phyloP scores from a whole-genome alignment of 2,329 filamentous ascomycete species.

The Xylogone sp. region DNA sequence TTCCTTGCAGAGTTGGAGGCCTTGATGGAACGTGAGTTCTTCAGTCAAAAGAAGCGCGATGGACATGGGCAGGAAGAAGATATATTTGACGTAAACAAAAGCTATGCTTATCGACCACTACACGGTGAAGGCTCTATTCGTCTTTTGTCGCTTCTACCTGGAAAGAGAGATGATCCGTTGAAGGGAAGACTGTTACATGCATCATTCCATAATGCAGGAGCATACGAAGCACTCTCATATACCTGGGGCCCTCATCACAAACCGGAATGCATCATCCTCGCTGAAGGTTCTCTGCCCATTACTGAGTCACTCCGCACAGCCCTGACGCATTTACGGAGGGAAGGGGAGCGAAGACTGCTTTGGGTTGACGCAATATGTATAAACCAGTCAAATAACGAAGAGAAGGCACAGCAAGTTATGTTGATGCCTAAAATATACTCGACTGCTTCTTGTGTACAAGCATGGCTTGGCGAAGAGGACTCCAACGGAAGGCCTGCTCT shows the following conservation, averaged over 20 bases:
- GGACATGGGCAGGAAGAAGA: background rate
- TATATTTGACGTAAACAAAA: background rate
- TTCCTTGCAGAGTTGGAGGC: background rate
- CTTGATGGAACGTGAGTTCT: background rate
- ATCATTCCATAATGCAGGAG: background rate
- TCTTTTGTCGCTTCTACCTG: background rate
- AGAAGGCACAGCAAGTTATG: constrained; percentile 4
- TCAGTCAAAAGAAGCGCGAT: background rate
- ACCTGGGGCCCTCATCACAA: background rate
- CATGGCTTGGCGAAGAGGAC: constrained; percentile 2
- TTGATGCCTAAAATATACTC: constrained; percentile 3
- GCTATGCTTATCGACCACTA: background rate
- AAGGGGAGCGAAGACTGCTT: background rate
- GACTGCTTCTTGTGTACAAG: background rate
- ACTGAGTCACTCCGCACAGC: constrained; percentile 1
- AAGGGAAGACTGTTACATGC: background rate
- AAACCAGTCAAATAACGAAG: constrained; percentile 3
- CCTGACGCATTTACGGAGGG: background rate
- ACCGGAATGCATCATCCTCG: background rate
- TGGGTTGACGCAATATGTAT: constrained; percentile 7
- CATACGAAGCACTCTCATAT: constrained; percentile 1
- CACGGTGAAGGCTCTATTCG: background rate
- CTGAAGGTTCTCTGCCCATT: constrained; percentile 1
- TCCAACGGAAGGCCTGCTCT: background rate
- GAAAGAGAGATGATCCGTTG: background rate